Evolutionary conservation across 495 filamentous ascomycete genomes (phyloP), one percentile per base, ranked within the genome.

Genomic region (Talaromyces nanjingensis): DNA sequence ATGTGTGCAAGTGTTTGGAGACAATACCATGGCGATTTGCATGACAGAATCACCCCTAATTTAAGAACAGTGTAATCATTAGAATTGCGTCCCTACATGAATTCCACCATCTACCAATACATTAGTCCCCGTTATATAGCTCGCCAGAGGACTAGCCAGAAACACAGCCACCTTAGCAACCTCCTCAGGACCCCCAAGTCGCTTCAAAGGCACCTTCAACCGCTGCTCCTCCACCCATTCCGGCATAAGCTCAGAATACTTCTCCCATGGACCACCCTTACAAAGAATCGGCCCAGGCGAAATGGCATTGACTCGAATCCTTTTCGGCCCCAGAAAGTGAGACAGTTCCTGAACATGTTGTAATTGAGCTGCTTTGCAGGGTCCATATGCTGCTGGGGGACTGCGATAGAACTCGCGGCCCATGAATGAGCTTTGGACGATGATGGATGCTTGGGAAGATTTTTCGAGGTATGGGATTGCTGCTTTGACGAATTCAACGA

Each of bases 141-240:
- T 60, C 1, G 37, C 57, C 24, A 65, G 42, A 12, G 63, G 56
- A 65, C 63, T 65, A n/a, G 63, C 63, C 62, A 59, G n/a, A 59
- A 66, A 66, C 1, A 66, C 54, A 3, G 64, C 64, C 11, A 66
- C 53, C 42, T 66, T 66, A 12, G 60, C 24, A 18, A 66, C 34
- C 20, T 66, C 64, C 53, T 18, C 63, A 16, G 7, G 64, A 39
- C 6, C 25, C n/a, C 45, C 64, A 6, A 66, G 16, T 20, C 64
- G 52, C 29, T 63, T 66, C 53, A 66, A 29, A 6, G 64, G 60
- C 27, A 66, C 49, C 20, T 66, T 66, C 34, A 53, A 37, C 6
- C 64, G 60, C 60, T 63, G 60, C 31, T 63, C 64, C 16, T 66
- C 64, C 31, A 66, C 64, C 64, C 64, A 66, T n/a, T 66, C 54